Evolutionary conservation across 2,329 filamentous ascomycete species (phyloP), one percentile per base, ranked within the genome.

Genomic region (Colletotrichum sansevieriae): DNA sequence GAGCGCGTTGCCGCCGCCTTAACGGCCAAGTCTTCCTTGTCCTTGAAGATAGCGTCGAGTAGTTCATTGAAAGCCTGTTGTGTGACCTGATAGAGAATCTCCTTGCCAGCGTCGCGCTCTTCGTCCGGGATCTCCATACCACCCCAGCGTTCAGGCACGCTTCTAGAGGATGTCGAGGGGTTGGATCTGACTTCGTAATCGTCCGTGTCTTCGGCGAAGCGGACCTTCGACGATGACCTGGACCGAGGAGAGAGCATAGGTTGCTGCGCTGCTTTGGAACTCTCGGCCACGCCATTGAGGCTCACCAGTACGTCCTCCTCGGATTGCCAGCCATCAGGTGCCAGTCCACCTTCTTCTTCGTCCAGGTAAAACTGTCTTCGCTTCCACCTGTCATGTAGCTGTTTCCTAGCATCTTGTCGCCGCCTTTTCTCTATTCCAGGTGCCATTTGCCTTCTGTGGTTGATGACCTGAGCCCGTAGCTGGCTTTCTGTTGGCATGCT

Each of bases 41-140:
- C 84, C 73, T 91, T 91, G 82, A 99, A 99, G 0, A 99, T 84
- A 1, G 90, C 87, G 75, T 98, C 93, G 0, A 99, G 87, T 2
- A 98, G 83, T 79, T 98, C 94, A 75, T 98, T 98, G 81, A 97
- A 93, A 0, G 94, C 92, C 78, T 97, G 92, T 78, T 98, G 94
- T 0, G 93, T 94, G 37, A 97, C 90, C 77, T 97, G 93, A 75
- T 97, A 98, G 1, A 98, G 83, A 4, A 98, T 92, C 76, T 98
- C 94, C 73, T 92, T 93, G 43, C 93, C 94, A 6, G 93, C 90
- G 77, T 97, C 94, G 68, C 87, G 87, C 77, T 97, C 94, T 1
- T 91, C 90, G 72, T 92, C 89, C 1, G 92, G 92, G 15, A 97
- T 90, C 60, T 94, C 92, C 78, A 93, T 91, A 18, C 91, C 91